Evolutionary conservation across 1,139 yeast species (phyloP).

Genomic region (Geotrichum restrictum): DNA sequence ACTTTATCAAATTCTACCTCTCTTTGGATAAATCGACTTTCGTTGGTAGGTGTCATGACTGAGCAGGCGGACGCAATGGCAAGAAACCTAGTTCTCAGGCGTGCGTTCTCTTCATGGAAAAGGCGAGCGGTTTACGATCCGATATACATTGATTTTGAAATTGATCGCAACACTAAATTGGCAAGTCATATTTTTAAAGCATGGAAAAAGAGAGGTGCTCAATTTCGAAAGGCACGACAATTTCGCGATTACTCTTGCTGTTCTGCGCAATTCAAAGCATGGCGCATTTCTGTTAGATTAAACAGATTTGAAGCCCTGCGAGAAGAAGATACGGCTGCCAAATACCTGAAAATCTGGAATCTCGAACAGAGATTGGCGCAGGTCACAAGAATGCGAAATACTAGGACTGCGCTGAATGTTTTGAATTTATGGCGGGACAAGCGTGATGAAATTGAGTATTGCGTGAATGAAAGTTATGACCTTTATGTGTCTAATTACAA

Average conservation of each 20-base stretch:
- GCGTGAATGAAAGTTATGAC: neutral
- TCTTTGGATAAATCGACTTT: slow-evolving; percentile 1
- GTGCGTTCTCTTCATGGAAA: neutral
- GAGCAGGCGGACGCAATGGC: slow-evolving; percentile 1
- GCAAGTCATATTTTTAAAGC: slow-evolving; percentile 9
- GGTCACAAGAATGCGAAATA: slow-evolving; percentile 22
- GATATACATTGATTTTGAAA: neutral
- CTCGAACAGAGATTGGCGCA: slow-evolving; percentile 23
- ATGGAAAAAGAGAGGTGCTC: slow-evolving; percentile 25
- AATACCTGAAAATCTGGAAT: slow-evolving; percentile 24
- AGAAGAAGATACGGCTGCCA: slow-evolving; percentile 17
- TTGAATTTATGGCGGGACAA: slow-evolving; percentile 22
- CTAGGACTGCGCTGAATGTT: slow-evolving; percentile 7
- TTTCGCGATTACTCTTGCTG: slow-evolving; percentile 24
- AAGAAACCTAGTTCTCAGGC: neutral
- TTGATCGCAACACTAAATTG: neutral
- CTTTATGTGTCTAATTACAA: neutral
- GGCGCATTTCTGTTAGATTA: slow-evolving; percentile 24
- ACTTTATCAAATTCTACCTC: neutral
- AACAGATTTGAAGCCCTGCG: slow-evolving; percentile 6
- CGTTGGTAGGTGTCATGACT: neutral
- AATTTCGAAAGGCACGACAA: slow-evolving; percentile 24
- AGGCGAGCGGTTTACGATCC: slow-evolving; percentile 2
- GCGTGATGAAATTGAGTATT: slow-evolving; percentile 6
- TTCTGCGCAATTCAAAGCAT: slow-evolving; percentile 20